Base-by-base conservation (phyloP, 441 rosid species). In the Viola pubescens region DNA sequence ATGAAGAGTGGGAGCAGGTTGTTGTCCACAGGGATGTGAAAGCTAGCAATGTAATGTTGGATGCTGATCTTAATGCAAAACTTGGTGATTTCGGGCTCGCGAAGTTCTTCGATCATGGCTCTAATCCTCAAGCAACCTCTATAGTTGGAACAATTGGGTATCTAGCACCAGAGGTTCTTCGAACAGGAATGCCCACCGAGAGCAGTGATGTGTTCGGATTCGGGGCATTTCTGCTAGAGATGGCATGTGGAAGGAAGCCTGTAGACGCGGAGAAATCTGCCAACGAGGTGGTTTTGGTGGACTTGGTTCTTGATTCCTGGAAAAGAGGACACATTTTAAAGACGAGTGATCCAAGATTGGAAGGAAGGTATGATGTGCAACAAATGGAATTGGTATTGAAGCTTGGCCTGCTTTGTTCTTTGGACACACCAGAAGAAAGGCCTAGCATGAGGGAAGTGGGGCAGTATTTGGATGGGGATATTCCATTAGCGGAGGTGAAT, bases 141-240 rank as follows among this genome's bases (percentile, higher is more conserved):
- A 53, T 77, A 42, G 75, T 70, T 1, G 81, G 84, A 37, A 80
- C 81, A 0, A 43, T 74, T 8, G 80, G 75, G 8, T 79, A 76
- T 52, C 46, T 80, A 9, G 81, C 81, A 11, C 83, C 79, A 2
- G 88, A 86, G 71, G 72, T 86, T 7, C 48, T 75, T 1, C 58
- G 69, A 39, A 79, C 75, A 0, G 94, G 88, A 4, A 83, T 62
- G 73, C 75, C 86, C 16, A 79, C 79, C 9, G 72, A 75, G 0
- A 51, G 59, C 61, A 72, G 82, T 0, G 88, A 88, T 68, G 82
- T 88, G 1, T 85, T 69, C 51, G 73, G 89, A 5, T 83, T 88
- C 37, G 95, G 89, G n/a, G 77, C 73, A 4, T 79, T 85, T n/a
- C 57, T 88, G 77, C 91, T 55, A 0, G 95, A 85, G 65, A 82